Conservation (phyloP, 2,329 filamentous ascomycete genomes). For the Fusarium sp. region DNA sequence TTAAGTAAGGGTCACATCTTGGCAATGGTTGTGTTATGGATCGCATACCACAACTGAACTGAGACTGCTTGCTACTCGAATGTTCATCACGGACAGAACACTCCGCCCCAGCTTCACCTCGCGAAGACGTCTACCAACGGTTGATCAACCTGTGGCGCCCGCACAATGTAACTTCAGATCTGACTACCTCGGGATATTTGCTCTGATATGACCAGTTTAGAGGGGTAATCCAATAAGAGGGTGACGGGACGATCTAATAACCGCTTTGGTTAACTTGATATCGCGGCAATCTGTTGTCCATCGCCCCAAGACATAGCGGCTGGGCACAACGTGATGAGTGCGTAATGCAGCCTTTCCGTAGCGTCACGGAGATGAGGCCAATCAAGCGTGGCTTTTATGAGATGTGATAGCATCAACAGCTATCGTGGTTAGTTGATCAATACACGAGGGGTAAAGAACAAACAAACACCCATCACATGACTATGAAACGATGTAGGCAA, state of each 20-base stretch:
- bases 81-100: neutral
- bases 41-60: neutral
- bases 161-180: slow-evolving; percentile 29
- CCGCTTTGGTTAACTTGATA: slow-evolving; percentile 7
- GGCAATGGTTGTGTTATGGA: neutral
- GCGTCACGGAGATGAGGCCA: slow-evolving; percentile 20
- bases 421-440: neutral
- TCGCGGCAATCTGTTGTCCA: slow-evolving; percentile 13
- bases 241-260: neutral
- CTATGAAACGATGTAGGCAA: neutral
- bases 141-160: slow-evolving; percentile 8
- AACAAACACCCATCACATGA: slow-evolving; percentile 18
- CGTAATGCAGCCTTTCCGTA: slow-evolving; percentile 30
- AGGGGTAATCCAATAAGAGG: slow-evolving; percentile 16
- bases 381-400: slow-evolving; percentile 37
- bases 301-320: neutral
- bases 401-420: slow-evolving; percentile 34
- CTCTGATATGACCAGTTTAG: neutral
- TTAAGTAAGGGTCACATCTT: neutral
- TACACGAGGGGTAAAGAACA: neutral
- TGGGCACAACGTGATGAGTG: slow-evolving; percentile 8
- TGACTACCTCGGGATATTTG: slow-evolving; percentile 15
- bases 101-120: neutral
- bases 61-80: neutral
- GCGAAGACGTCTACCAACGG: neutral